Base-by-base conservation (phyloP, 2,329 filamentous ascomycete genomes). In the Ampelomyces quisqualis region DNA sequence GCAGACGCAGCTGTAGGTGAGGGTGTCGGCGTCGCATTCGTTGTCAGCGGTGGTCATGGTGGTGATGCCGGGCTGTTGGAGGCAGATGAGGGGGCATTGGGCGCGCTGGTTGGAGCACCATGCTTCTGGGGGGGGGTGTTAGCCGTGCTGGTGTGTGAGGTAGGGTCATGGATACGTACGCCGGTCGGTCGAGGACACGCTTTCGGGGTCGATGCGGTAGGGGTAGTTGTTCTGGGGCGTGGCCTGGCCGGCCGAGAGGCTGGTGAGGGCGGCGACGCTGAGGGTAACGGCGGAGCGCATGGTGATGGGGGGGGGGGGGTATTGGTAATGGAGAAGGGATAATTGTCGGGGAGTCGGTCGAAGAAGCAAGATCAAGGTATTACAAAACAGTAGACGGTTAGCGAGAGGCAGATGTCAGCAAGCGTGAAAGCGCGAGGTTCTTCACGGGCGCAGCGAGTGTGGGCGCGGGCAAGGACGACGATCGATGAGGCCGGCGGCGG, bases 1-100 rank as follows among this genome's bases (percentile, higher is more conserved):
- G 73, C 87, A 93, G 55, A 88, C 73, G 67, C 87, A 93, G 49
- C 76, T 74, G 70, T 85, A 91, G n/a, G 72, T 76, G 34, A 91
- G 76, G 14, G 74, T 71, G 36, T 75, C 51, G 34, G 84, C 58
- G 62, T 89, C 77, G 65, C 86, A 91, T 6, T 75, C 74, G 71
- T 91, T 90, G 49, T 73, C 67, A 30, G 73, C 47, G 20, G 77
- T 80, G 30, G 71, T 75, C 43, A 59, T 53, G 45, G 60, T 60
- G 33, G 53, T 60, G 36, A 68, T 62, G 45, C 64, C 77, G 61
- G 52, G 73, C 66, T 59, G 76, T 66, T 89, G 83, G 35, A 80
- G 70, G 76, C 86, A 90, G 69, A 90, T 86, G 51, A 83, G 69
- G 9, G 85, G 86, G 70, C 86, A 90, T 38, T 79, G 76, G 55